Conservation (phyloP, 192 early-diverging fungal genomes). For the Endogone sp. region DNA sequence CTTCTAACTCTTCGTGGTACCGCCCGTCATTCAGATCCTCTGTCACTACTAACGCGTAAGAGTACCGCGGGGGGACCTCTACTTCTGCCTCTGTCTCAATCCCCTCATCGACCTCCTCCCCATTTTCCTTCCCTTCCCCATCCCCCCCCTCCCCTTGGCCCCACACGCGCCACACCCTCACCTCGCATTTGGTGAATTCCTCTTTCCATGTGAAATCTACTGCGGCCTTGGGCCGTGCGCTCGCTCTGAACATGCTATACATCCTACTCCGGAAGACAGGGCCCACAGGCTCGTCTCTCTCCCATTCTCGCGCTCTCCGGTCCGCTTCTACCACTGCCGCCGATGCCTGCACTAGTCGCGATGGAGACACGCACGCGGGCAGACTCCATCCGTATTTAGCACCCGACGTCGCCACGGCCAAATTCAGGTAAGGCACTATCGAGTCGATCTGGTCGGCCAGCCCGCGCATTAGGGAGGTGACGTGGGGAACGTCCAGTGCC, state of each 20-base stretch:
- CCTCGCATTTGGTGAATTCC: slow-evolving; percentile 58
- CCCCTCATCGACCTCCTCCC: background rate
- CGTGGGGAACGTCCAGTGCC: slow-evolving; percentile 33
- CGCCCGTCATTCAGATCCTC: slow-evolving; percentile 75
- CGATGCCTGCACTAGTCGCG: slow-evolving; percentile 60
- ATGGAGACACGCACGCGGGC: slow-evolving; percentile 40
- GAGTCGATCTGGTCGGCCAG: slow-evolving; percentile 40
- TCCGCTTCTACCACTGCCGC: slow-evolving; percentile 1
- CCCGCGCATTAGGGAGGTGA: slow-evolving; percentile 26
- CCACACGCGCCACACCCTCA: slow-evolving; percentile 17
- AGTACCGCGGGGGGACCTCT: no score
- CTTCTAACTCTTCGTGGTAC: slow-evolving; percentile 63
- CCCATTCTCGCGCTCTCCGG: slow-evolving; percentile 9
- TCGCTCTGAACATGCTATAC: slow-evolving; percentile 67
- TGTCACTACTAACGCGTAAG: slow-evolving; percentile 53
- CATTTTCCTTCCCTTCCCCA: slow-evolving; percentile 9
- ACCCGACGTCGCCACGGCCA: slow-evolving; percentile 49
- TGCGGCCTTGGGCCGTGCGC: slow-evolving; percentile 51
- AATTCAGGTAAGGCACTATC: slow-evolving; percentile 48
- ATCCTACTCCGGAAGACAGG: slow-evolving; percentile 44
- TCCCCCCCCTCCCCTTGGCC: background rate
- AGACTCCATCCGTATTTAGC: slow-evolving; percentile 38
- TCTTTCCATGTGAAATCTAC: slow-evolving; percentile 80
- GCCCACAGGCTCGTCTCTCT: slow-evolving; percentile 5
- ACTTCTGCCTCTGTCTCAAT: background rate